phyloP scores from a whole-genome alignment of 1,284 basidiomycete species.

The Trametes polyzona region DNA sequence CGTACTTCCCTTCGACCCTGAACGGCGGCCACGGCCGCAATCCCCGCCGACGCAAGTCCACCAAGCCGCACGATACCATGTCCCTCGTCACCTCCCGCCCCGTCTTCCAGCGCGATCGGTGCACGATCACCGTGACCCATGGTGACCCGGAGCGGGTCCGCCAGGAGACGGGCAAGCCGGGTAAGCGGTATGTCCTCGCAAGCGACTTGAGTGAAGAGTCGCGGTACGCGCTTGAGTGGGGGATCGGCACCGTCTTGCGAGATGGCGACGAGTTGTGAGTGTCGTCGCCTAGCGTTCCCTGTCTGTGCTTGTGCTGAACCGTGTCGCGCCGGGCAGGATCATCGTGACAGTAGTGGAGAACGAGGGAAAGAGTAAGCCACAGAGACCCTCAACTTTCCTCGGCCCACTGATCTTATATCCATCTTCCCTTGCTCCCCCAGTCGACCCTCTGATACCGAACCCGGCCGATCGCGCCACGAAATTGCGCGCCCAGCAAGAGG shows the following conservation, averaged over 20 bases:
- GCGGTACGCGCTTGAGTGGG: constrained; percentile 93
- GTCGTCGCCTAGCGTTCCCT: neutral
- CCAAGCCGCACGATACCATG: constrained; percentile 60
- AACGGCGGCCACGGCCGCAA: constrained; percentile 51
- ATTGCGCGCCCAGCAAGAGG: constrained; percentile 87
- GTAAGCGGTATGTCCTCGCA: constrained; percentile 84
- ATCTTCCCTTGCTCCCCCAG: constrained; percentile 42
- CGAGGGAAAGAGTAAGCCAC: constrained; percentile 78
- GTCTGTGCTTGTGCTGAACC: constrained; percentile 4
- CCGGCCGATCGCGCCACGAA: constrained; percentile 76
- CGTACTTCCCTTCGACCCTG: constrained; percentile 76
- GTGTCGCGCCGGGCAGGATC: constrained; percentile 47
- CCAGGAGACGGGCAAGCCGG: constrained; percentile 56
- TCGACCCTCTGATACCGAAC: constrained; percentile 77
- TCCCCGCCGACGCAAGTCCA: constrained; percentile 61
- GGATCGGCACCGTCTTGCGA: constrained; percentile 92
- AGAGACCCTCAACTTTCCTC: constrained; percentile 8
- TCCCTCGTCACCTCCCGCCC: constrained; percentile 75
- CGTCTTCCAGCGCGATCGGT: constrained; percentile 88
- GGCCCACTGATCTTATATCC: constrained; percentile 6
- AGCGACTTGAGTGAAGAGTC: constrained; percentile 95
- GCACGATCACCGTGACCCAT: constrained; percentile 89
- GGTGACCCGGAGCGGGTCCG: constrained; percentile 71
- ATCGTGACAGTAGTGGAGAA: constrained; percentile 93
- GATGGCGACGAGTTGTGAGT: constrained; percentile 90